phyloP scores from a whole-genome alignment of 257 asterid genomes.

The Buddleja alternifolia region DNA sequence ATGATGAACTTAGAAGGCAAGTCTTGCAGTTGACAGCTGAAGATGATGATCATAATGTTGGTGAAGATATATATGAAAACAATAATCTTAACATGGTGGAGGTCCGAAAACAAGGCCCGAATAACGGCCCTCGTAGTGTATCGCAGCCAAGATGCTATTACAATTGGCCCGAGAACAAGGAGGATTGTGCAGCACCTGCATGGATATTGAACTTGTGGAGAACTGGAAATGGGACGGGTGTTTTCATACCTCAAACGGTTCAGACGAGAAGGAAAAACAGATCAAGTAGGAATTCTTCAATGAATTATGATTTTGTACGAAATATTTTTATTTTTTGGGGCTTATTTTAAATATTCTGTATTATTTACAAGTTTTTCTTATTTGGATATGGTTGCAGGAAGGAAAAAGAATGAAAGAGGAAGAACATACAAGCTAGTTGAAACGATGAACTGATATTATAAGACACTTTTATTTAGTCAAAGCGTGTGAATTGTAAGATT shows the following conservation, averaged over 20 bases:
- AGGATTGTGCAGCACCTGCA: constrained; percentile 42
- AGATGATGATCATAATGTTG: constrained; percentile 43
- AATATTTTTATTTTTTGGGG: too few relatives aligned
- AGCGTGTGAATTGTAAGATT: too few relatives aligned
- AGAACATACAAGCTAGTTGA: constrained; percentile 28
- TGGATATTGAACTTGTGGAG: constrained; percentile 71
- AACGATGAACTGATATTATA: constrained; percentile 21
- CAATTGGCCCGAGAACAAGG: constrained; percentile 57
- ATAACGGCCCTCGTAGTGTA: background rate
- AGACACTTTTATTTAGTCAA: too few relatives aligned
- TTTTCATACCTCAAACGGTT: constrained; percentile 68
- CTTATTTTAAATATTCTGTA: background rate
- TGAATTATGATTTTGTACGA: background rate
- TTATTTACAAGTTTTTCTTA: background rate
- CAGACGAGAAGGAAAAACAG: constrained; percentile 33
- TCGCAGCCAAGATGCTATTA: constrained; percentile 20
- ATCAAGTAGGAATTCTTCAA: constrained; percentile 29
- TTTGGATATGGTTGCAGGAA: constrained; percentile 34
- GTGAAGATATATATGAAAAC: background rate
- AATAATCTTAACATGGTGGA: background rate
- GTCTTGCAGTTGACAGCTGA: constrained; percentile 54
- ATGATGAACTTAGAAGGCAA: constrained; percentile 54
- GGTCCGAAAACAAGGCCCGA: constrained; percentile 27
- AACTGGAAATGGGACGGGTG: constrained; percentile 76
- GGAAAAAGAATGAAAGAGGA: constrained; percentile 34